These are phyloP conservation scores for Xerocomus potaroensis DNA, from an alignment of 768 basidiomycete genomes.

Conservation along the genomic window DNA sequence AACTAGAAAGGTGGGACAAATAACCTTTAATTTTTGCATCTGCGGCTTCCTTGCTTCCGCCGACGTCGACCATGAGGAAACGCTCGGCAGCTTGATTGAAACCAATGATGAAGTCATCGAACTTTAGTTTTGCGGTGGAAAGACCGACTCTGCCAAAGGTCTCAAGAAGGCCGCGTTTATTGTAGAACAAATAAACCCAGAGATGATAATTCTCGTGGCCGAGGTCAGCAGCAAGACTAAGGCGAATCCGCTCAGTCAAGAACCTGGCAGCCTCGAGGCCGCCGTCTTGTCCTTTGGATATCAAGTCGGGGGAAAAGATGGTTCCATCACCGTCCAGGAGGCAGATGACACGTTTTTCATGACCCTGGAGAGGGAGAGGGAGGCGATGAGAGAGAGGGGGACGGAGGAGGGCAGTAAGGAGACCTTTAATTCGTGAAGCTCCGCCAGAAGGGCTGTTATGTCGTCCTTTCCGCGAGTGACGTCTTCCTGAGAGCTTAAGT, in stretches of 20 bases:
- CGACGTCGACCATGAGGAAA: constrained; percentile 68
- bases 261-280: constrained; percentile 53
- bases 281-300: constrained; percentile 52
- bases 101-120: constrained; percentile 64
- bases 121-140: constrained; percentile 36
- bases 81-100: constrained; percentile 68
- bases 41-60: constrained; percentile 66
- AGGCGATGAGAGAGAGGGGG: neutral
- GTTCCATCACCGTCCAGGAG: constrained; percentile 63
- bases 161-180: constrained; percentile 56
- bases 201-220: constrained; percentile 40
- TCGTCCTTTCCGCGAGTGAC: constrained; percentile 15
- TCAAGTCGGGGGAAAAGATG: constrained; percentile 53
- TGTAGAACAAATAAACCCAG: constrained; percentile 60
- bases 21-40: constrained; percentile 74
- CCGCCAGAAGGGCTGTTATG: constrained; percentile 14
- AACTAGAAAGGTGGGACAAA: neutral
- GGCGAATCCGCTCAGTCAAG: constrained; percentile 34
- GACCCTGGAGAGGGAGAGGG: constrained; percentile 8
- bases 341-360: constrained; percentile 37
- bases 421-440: constrained; percentile 29
- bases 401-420: neutral
- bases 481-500: constrained; percentile 19
- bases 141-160: constrained; percentile 37
- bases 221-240: constrained; percentile 17